Evolutionary conservation across 176 grass and related monocot species (phyloP).

Genomic region (Hordeum vulgare): MorexV3_pseudomolecules_assembly NC_058518.1:495781289-495781788

Average conservation of each 20-base stretch:
- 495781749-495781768: slow-evolving; percentile 71
- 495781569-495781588: slow-evolving; percentile 71
- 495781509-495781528: slow-evolving; percentile 98
- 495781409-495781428: slow-evolving; percentile 97
- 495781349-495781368: slow-evolving; percentile 88
- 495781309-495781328: slow-evolving; percentile 74
- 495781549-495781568: slow-evolving; percentile 91
- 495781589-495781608: slow-evolving; percentile 98
- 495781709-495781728: slow-evolving; percentile 57
- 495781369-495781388: slow-evolving; percentile 99
- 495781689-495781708: slow-evolving; percentile 89
- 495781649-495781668: slow-evolving; percentile 96
- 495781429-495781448: slow-evolving; percentile 87
- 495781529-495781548: slow-evolving; percentile 97
- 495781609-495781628: slow-evolving; percentile 96
- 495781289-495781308: slow-evolving; percentile 90
- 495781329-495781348: slow-evolving; percentile 96
- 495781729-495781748: slow-evolving; percentile 84
- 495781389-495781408: slow-evolving; percentile 86
- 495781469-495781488: slow-evolving; percentile 80
- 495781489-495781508: slow-evolving; percentile 94
- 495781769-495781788: slow-evolving; percentile 51
- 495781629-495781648: slow-evolving; percentile 85
- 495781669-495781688: slow-evolving; percentile 93
- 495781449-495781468: slow-evolving; percentile 74